Evolutionary conservation across 1,284 basidiomycete genomes (phyloP).

Genomic region (Cutaneotrichosporon spelunceum): DNA sequence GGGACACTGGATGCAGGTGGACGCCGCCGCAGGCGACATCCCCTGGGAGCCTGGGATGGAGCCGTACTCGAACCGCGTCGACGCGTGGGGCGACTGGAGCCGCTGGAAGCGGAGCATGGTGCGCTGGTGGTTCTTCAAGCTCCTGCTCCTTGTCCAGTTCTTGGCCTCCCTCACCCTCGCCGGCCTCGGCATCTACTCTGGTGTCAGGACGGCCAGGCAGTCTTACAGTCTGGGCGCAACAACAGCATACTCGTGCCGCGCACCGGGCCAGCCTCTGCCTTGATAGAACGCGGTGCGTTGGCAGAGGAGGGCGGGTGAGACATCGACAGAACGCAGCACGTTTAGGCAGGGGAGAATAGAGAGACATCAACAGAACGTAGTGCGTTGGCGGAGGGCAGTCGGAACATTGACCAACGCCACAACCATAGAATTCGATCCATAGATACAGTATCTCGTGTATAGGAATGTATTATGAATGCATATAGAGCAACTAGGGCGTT

Average conservation of each 20-base stretch:
- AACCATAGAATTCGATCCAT: neutral
- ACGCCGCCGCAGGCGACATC: conserved; percentile 16
- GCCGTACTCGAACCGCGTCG: conserved; percentile 17
- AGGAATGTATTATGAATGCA: neutral
- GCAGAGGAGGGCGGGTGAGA: neutral
- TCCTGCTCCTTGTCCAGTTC: conserved; percentile 6
- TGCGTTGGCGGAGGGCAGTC: too few species aligned
- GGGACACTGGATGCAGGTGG: conserved; percentile 24
- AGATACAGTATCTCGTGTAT: neutral
- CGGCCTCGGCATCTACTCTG: conserved; percentile 21
- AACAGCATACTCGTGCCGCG: conserved; percentile 20
- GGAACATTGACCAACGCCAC: neutral
- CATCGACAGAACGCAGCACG: too few species aligned
- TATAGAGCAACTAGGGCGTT: neutral
- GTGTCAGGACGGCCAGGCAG: conserved; percentile 11
- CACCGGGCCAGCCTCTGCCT: conserved; percentile 18
- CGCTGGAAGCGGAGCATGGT: conserved; percentile 20
- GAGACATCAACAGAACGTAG: neutral
- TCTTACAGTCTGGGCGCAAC: conserved; percentile 9
- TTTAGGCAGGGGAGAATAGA: too few species aligned
- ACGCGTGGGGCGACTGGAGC: conserved; percentile 16
- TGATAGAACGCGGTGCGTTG: neutral
- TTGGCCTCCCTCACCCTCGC: conserved; percentile 3
- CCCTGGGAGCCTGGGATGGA: conserved; percentile 21
- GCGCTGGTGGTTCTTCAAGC: conserved; percentile 21